Conservation (phyloP, 805 yeast genomes). For the Saccharomycopsis capsularis region DNA sequence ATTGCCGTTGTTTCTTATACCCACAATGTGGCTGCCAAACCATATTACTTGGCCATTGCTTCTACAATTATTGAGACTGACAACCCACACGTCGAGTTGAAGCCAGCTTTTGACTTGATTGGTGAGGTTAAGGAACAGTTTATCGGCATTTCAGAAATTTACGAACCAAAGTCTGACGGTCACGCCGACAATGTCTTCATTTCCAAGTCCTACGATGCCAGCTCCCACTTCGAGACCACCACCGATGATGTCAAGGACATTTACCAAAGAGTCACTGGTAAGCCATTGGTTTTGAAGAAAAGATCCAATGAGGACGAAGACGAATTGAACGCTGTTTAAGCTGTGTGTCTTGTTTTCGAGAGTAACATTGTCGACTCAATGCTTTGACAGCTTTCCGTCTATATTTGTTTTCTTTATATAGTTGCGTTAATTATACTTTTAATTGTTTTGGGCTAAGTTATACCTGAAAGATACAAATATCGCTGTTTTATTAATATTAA, state of each 20-base stretch:
- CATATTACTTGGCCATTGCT: conserved; percentile 85
- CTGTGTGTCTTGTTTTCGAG: too few species aligned
- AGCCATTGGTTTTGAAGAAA: conserved; percentile 79
- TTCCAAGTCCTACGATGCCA: conserved; percentile 86
- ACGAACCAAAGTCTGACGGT: conserved; percentile 84
- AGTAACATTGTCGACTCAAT: too few species aligned
- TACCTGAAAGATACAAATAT: too few species aligned
- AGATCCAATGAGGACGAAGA: conserved; percentile 65
- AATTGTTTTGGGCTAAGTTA: too few species aligned
- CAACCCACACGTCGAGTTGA: conserved; percentile 71
- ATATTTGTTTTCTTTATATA: too few species aligned
- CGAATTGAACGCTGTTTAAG: conserved; percentile 26
- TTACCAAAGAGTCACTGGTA: conserved; percentile 86
- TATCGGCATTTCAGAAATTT: conserved; percentile 89
- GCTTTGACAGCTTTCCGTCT: too few species aligned
- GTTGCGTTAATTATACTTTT: too few species aligned
- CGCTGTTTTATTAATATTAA: too few species aligned
- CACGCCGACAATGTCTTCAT: conserved; percentile 68
- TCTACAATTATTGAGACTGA: conserved; percentile 94
- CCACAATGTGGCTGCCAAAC: conserved; percentile 85
- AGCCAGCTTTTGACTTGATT: conserved; percentile 86
- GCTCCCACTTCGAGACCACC: conserved; percentile 91
- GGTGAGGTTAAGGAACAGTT: conserved; percentile 70
- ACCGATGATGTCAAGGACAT: conserved; percentile 96
- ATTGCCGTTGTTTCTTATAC: conserved; percentile 83